Evolutionary conservation across 2,329 filamentous ascomycete species (phyloP), one percentile per base, ranked within the genome.

Genomic region (Penicillium sp.): DNA sequence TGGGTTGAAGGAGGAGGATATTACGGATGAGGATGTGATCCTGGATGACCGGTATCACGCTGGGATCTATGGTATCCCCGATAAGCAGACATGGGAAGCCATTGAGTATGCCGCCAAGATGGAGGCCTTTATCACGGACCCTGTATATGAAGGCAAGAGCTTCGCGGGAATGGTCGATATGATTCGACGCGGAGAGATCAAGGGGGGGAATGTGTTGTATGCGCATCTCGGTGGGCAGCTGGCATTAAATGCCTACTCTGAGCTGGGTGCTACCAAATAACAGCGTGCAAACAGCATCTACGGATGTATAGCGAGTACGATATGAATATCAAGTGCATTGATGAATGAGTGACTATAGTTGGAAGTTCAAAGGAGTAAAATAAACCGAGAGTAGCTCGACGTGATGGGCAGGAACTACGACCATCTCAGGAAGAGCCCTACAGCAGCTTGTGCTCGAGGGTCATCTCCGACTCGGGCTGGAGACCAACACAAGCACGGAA

Each of bases 391-490:
- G 30, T 15, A 13, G 27, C 17, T 29, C 42, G 34, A 49, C 15
- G 15, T 29, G 17, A 10, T 9, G 8, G 26, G 26, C 9, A 20
- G 26, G n/a, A 4, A 12, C 39, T 20, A 20, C 15, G 8, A 15
- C 23, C 39, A n/a, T 5, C 12, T 42, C n/a, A 29, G 13, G 27
- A 33, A 15, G 18, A 34, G 7, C 4, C 21, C 40, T 83, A 90
- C 72, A 97, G 92, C 59, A 97, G 84, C 86, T 97, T 99, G 81
- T 97, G 93, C 84, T 99, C 94, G 46, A 97, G 84, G 33, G 92
- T 97, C 94, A 99, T 99, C 74, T 99, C 94, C 51, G 88, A 94
- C 84, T 99, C 94, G 13, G 94, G 94, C 82, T 97, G 90, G 54
- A 99, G 84, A 60, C 94, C 94, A 66, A 99, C 88, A 69, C 93